These are phyloP conservation scores for Nymphaea thermarum DNA, from an alignment of 164 flowering plant genomes.

Conservation along the genomic window DNA sequence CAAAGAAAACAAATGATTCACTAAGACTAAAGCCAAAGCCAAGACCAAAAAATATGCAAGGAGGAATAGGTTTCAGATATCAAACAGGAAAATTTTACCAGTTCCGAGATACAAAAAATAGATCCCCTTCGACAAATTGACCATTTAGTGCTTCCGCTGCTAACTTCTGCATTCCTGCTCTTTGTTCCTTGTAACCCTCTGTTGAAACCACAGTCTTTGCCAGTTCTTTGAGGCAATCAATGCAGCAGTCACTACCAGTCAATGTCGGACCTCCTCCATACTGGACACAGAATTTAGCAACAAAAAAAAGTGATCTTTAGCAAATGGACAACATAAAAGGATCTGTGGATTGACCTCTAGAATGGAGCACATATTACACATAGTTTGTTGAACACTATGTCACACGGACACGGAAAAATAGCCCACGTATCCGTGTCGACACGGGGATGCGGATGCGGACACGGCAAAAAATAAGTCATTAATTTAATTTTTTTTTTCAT, in stretches of 20 bases:
- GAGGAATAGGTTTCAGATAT: not conserved
- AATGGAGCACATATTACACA: no score
- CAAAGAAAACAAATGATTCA: not conserved
- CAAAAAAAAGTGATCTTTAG: not conserved
- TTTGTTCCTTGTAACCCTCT: conserved; percentile 58
- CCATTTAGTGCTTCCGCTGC: conserved; percentile 73
- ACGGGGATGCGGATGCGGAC: no score
- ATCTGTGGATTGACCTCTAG: not conserved
- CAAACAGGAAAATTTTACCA: conserved; percentile 36
- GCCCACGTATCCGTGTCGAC: no score
- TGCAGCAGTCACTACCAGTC: conserved; percentile 47
- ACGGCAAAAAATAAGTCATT: no score
- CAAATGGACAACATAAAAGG: not conserved
- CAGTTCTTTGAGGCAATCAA: conserved; percentile 50
- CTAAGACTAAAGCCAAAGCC: not conserved
- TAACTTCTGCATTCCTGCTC: conserved; percentile 60
- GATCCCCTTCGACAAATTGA: conserved; percentile 38
- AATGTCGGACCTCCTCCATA: conserved; percentile 61
- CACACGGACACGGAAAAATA: no score
- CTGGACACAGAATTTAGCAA: conserved; percentile 5
- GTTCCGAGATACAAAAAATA: conserved; percentile 56
- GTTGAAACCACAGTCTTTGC: conserved; percentile 45
- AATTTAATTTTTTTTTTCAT: no score
- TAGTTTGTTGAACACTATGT: no score
- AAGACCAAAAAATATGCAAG: not conserved